Conservation (phyloP, 768 basidiomycete species). For the Boletus subcaerulescens region DNA sequence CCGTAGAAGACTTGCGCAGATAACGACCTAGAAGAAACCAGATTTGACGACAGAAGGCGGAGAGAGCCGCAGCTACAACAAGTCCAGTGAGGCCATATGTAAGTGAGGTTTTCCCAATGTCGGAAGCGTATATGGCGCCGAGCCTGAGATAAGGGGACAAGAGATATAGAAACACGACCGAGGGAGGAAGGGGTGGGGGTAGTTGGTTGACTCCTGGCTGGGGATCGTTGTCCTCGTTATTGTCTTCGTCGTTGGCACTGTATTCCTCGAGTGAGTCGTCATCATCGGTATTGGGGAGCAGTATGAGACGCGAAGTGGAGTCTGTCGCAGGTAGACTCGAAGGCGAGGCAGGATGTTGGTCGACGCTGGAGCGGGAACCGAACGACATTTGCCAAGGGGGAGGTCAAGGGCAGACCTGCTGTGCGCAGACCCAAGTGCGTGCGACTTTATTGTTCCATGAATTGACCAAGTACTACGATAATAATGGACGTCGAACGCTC, state of each 20-base stretch:
- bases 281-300: slow-evolving; percentile 56
- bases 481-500: not conserved
- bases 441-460: slow-evolving; percentile 8
- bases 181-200: slow-evolving; percentile 51
- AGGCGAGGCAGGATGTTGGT: not conserved
- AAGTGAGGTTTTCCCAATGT: slow-evolving; percentile 42
- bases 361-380: slow-evolving; percentile 5
- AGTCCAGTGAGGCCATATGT: slow-evolving; percentile 49
- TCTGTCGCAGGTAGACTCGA: not conserved
- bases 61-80: slow-evolving; percentile 51
- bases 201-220: slow-evolving; percentile 8
- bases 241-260: slow-evolving; percentile 41
- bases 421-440: slow-evolving; percentile 4
- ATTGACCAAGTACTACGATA: not conserved
- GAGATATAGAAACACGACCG: slow-evolving; percentile 65
- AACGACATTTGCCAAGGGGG: slow-evolving; percentile 1
- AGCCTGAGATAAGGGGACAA: slow-evolving; percentile 66
- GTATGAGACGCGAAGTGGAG: slow-evolving; percentile 57
- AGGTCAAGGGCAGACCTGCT: not conserved
- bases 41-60: slow-evolving; percentile 62
- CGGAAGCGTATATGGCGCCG: slow-evolving; percentile 62
- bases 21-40: slow-evolving; percentile 80
- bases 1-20: slow-evolving; percentile 58
- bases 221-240: slow-evolving; percentile 33
- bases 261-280: slow-evolving; percentile 31